Percentiles rank a stretch among this genome's conserved stretches.
phyloP scores from a whole-genome alignment of 257 asterid genomes.

The Solanum clarkiae region DNA sequence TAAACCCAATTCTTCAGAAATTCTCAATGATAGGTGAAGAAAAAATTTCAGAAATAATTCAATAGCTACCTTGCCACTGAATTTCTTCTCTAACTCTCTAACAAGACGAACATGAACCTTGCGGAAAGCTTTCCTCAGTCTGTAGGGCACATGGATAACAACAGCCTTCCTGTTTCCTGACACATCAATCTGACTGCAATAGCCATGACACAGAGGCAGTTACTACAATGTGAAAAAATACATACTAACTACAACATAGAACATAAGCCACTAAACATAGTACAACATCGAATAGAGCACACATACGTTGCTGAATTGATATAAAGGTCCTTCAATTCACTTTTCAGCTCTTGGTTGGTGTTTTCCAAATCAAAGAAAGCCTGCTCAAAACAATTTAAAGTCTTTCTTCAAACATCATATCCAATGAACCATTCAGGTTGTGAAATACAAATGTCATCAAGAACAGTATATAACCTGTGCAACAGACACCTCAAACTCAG shows the following conservation, averaged over 20 bases:
- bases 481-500: constrained; percentile 13
- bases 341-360: constrained; percentile 20
- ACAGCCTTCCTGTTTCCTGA: constrained; percentile 16
- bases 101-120: constrained; percentile 19
- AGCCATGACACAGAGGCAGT: not conserved
- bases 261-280: not conserved
- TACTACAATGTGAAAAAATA: not conserved
- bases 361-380: constrained; percentile 18
- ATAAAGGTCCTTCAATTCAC: constrained; percentile 23
- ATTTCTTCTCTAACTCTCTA: constrained; percentile 18
- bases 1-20: not conserved
- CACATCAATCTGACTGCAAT: constrained; percentile 17
- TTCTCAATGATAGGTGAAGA: not conserved
- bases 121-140: constrained; percentile 23
- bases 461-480: not conserved
- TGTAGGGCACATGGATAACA: constrained; percentile 18
- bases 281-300: not conserved
- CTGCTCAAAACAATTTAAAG: not conserved
- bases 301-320: constrained; percentile 17
- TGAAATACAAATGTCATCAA: not conserved
- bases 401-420: not conserved
- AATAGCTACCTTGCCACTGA: constrained; percentile 17
- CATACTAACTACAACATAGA: not conserved
- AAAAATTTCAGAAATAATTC: not conserved
- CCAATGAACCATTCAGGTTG: not conserved